Percentiles rank a stretch among this genome's conserved stretches.
Evolutionary conservation across 805 yeast genomes (phyloP).

Genomic region (Yarrowia sp.): DNA sequence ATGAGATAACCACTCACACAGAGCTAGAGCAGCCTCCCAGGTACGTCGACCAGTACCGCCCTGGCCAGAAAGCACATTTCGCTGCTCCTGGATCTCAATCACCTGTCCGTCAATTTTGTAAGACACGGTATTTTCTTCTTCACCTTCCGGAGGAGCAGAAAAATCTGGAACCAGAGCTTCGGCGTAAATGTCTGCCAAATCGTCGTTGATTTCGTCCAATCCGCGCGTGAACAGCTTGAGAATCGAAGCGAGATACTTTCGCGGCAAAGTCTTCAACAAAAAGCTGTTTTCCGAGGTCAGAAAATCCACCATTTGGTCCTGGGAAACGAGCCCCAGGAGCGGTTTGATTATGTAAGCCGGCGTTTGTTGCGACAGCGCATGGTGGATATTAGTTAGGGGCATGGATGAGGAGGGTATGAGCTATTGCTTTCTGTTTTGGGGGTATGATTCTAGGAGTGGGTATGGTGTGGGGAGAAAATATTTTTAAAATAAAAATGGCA

Average conservation of each 20-base stretch:
- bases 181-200: slow-evolving; percentile 20
- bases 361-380: slow-evolving; percentile 17
- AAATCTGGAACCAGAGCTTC: background rate
- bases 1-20: slow-evolving; percentile 50
- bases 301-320: background rate
- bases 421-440: background rate
- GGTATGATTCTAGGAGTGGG: background rate
- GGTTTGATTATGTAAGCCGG: slow-evolving; percentile 19
- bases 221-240: background rate
- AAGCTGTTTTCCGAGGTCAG: background rate
- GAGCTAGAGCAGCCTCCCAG: slow-evolving; percentile 85
- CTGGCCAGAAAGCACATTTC: slow-evolving; percentile 33
- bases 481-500: background rate
- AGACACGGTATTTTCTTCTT: background rate
- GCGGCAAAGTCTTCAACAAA: background rate
- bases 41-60: slow-evolving; percentile 89
- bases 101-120: background rate
- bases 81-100: slow-evolving; percentile 31
- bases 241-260: background rate
- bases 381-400: background rate
- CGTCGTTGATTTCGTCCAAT: background rate
- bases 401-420: background rate
- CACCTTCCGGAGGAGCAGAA: background rate
- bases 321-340: background rate
- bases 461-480: background rate